A percentile compares a stretch with the other conserved stretches of the same genome.
These are phyloP conservation scores for Aspergillus sp. DNA, from an alignment of 2,329 filamentous ascomycete genomes.

Conservation along the genomic window DNA sequence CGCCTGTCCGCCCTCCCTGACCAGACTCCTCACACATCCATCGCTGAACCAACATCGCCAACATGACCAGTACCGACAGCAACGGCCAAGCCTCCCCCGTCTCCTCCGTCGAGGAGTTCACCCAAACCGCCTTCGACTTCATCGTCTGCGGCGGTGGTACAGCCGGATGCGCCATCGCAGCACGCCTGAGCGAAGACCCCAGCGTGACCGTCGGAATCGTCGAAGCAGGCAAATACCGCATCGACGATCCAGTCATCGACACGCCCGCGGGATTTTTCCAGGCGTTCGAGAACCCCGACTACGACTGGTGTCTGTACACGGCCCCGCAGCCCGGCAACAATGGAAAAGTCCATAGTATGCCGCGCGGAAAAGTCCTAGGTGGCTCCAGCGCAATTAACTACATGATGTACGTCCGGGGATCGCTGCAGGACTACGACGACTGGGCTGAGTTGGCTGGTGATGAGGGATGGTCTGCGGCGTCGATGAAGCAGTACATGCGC, in stretches of 20 bases:
- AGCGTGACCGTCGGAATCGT: slow-evolving; percentile 44
- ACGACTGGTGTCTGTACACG: slow-evolving; percentile 37
- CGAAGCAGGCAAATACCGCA: slow-evolving; percentile 42
- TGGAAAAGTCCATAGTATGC: slow-evolving; percentile 22
- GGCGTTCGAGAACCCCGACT: slow-evolving; percentile 31
- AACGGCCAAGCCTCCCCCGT: not conserved
- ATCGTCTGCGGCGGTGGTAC: slow-evolving; percentile 57
- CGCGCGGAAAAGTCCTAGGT: slow-evolving; percentile 34
- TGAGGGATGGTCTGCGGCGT: slow-evolving; percentile 26
- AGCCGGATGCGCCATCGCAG: slow-evolving; percentile 48
- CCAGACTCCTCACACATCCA: not conserved
- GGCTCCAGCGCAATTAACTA: slow-evolving; percentile 38
- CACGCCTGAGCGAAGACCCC: slow-evolving; percentile 44
- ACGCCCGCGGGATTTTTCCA: slow-evolving; percentile 23
- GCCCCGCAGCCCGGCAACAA: slow-evolving; percentile 24
- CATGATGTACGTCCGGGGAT: slow-evolving; percentile 45
- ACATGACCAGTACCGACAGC: too few relatives aligned
- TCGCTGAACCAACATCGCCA: not conserved
- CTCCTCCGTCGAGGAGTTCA: slow-evolving; percentile 7
- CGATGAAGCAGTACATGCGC: slow-evolving; percentile 14
- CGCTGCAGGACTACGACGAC: slow-evolving; percentile 30
- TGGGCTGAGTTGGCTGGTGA: slow-evolving; percentile 33
- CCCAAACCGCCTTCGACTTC: slow-evolving; percentile 19
- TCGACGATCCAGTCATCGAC: slow-evolving; percentile 29
- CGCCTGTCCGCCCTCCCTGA: not conserved